A percentile compares a stretch with the other conserved stretches of the same genome.
These are phyloP conservation scores for Daldinia bambusicola DNA, from an alignment of 495 filamentous ascomycete species.

Conservation along the genomic window DNA sequence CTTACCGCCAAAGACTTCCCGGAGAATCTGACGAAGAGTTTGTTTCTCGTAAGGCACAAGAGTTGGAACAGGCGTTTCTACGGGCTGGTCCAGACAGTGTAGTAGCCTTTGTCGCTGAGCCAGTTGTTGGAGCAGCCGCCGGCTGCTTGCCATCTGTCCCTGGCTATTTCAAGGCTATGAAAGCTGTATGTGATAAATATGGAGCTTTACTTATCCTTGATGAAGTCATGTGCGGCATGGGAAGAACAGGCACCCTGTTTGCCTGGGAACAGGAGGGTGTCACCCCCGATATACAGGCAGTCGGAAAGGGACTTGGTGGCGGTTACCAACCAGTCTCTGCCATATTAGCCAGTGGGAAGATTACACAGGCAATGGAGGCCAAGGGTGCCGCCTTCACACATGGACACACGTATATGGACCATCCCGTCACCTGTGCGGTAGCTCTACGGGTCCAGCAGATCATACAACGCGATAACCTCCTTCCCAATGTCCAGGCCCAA, in stretches of 20 bases:
- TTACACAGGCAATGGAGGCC: constrained; percentile 59
- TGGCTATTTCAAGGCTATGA: constrained; percentile 77
- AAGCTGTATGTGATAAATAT: constrained; percentile 73
- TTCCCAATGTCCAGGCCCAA: constrained; percentile 63
- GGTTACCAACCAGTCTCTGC: constrained; percentile 68
- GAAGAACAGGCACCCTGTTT: constrained; percentile 71
- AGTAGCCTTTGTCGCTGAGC: constrained; percentile 80
- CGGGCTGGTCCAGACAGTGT: constrained; percentile 76
- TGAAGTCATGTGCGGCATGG: constrained; percentile 85
- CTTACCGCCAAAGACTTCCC: constrained; percentile 50
- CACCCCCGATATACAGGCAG: constrained; percentile 66
- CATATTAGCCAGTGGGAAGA: constrained; percentile 62
- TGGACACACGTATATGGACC: constrained; percentile 71
- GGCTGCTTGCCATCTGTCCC: constrained; percentile 73
- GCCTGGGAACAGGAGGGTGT: constrained; percentile 72
- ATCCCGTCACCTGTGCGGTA: constrained; percentile 68
- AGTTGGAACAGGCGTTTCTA: constrained; percentile 80
- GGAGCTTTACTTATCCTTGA: constrained; percentile 81
- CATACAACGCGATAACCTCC: constrained; percentile 63
- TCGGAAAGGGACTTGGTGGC: constrained; percentile 69
- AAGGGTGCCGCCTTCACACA: constrained; percentile 60
- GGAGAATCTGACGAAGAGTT: constrained; percentile 52
- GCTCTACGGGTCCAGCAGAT: constrained; percentile 70
- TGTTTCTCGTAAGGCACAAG: constrained; percentile 66
- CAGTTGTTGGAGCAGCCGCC: constrained; percentile 68